Conservation (phyloP, 805 yeast species). For the Candida ortonii region DNA sequence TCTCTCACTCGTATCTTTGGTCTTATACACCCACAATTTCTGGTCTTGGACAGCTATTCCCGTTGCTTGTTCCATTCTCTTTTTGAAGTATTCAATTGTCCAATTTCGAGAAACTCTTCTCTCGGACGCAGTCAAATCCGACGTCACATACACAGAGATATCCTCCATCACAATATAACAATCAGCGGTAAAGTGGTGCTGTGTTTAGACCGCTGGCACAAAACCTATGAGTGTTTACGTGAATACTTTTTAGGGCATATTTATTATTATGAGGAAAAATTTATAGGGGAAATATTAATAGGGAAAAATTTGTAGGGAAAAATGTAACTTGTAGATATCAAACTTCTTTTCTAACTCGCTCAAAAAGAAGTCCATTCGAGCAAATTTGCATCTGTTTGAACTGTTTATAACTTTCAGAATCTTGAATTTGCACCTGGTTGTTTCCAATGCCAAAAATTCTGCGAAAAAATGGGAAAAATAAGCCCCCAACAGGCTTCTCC, state of each 20-base stretch:
- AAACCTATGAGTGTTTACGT: neutral
- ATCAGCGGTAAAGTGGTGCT: too few species aligned
- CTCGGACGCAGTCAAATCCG: constrained; percentile 67
- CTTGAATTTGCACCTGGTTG: too few species aligned
- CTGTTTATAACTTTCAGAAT: too few species aligned
- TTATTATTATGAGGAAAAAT: constrained; percentile 3
- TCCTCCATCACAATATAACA: too few species aligned
- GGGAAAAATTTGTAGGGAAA: neutral
- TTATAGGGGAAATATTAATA: neutral
- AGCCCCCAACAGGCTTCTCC: constrained; percentile 73
- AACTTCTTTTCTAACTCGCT: too few species aligned
- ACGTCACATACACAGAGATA: constrained; percentile 49
- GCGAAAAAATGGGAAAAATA: too few species aligned
- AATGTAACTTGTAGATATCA: neutral
- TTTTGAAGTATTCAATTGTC: constrained; percentile 51
- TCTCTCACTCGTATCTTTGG: constrained; percentile 37
- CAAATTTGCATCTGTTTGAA: too few species aligned
- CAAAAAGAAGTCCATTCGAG: too few species aligned
- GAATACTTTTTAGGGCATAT: neutral
- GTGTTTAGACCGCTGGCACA: too few species aligned
- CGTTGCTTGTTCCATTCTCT: constrained; percentile 62
- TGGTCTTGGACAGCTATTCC: constrained; percentile 68
- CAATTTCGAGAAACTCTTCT: constrained; percentile 62
- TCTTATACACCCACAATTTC: constrained; percentile 44
- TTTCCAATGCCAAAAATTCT: too few species aligned